Base-by-base conservation (phyloP, 345 rosid genomes). In the Geranium rotundifolium region DNA sequence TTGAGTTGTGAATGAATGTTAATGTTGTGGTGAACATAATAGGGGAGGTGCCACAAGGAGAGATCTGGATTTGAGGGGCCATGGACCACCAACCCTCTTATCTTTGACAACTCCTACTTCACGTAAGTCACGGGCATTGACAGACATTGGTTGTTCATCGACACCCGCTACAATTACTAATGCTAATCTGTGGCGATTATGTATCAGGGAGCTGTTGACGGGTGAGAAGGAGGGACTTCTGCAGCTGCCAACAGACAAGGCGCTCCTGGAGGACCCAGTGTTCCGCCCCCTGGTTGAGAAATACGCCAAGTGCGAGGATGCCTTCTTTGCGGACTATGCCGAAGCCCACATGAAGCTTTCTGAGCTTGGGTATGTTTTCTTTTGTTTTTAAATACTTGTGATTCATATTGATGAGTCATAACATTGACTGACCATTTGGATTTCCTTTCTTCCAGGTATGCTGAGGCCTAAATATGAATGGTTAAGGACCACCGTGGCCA, bases 221-320 rank as follows among this genome's bases (percentile, higher is more conserved):
- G 96, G 95, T 2, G 95, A 90, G 75, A 90, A 90, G 74, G 97
- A 90, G 63, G 97, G 83, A 1, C 99, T 90, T 67, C 56, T 93
- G 17, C 85, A 90, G 67, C 65, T 93, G 59, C 90, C 89, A 18
- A 23, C 87, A 19, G 99, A 93, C 77, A 84, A 83, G 84, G 86
- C 85, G 17, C 95, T 93, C 31, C 71, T 93, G 17, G 23, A 62
- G 0, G 99, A 93, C 67, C 95, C 95, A 29, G 83, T 69, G 17
- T 93, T 93, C 92, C 91, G 89, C 54, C 89, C 91, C 14, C 58
- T 72, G 19, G 97, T 88, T 23, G 96, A 90, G 20, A 90, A 88
- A 83, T 93, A 90, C 72, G 97, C 96, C 19, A 82, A 68, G 99
- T 91, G 88, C 63, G 99, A 93, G 72, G 99, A 93, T 17, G 92